Conservation (phyloP, 2,329 filamentous ascomycete genomes). For the Fusarium papillatum region DNA sequence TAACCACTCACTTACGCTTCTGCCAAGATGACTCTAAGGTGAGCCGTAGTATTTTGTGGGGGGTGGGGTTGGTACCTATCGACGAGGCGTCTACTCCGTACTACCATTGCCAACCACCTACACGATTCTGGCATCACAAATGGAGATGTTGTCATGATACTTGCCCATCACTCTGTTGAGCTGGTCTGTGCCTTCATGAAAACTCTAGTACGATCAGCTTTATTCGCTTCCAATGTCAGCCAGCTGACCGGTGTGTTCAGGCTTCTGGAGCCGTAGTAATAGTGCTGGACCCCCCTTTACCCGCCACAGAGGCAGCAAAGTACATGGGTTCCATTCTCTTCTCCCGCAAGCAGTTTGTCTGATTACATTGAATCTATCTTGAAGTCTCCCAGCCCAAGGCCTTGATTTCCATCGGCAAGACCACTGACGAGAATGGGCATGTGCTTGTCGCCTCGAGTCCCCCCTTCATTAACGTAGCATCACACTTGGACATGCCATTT, state of each 20-base stretch:
- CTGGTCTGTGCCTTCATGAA: constrained; percentile 83
- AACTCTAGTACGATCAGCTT: constrained; percentile 53
- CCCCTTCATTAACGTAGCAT: not conserved
- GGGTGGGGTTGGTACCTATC: constrained; percentile 62
- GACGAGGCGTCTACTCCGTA: constrained; percentile 87
- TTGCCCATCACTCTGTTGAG: constrained; percentile 82
- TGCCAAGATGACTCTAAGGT: not conserved
- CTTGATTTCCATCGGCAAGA: constrained; percentile 77
- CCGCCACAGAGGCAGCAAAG: constrained; percentile 44
- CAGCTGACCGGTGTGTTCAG: not conserved
- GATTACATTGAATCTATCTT: constrained; percentile 68
- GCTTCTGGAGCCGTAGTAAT: constrained; percentile 72
- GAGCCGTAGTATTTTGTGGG: not conserved
- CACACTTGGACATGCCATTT: not conserved
- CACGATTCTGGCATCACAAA: constrained; percentile 78
- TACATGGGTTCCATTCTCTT: not conserved
- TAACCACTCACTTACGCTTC: not conserved
- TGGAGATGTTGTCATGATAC: constrained; percentile 96
- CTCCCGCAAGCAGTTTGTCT: not conserved
- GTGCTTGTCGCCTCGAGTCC: not conserved
- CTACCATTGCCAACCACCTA: constrained; percentile 84
- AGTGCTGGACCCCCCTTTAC: constrained; percentile 78
- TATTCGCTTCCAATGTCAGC: not conserved
- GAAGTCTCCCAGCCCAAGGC: constrained; percentile 83
- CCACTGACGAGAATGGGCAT: constrained; percentile 58